phyloP scores from a whole-genome alignment of 768 basidiomycete species.

The Amanita jacksonii region DNA sequence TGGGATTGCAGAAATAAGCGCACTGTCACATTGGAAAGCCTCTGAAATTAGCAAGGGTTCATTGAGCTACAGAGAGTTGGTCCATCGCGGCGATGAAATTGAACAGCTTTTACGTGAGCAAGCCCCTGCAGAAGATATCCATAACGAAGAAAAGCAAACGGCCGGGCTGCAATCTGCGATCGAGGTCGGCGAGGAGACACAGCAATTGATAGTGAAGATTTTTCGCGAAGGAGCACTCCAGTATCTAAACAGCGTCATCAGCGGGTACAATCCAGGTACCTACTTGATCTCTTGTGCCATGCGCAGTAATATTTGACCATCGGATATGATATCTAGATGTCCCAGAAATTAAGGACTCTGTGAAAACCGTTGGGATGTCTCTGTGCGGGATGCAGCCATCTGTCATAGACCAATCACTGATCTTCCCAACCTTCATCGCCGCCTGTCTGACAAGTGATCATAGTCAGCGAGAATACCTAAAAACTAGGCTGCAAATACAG shows the following conservation, averaged over 20 bases:
- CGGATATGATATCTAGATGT: constrained; percentile 38
- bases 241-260: constrained; percentile 64
- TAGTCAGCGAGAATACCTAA: constrained; percentile 46
- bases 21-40: constrained; percentile 67
- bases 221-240: constrained; percentile 58
- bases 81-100: constrained; percentile 62
- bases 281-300: constrained; percentile 5
- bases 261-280: constrained; percentile 61
- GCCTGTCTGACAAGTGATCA: constrained; percentile 67
- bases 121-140: constrained; percentile 21
- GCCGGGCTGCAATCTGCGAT: constrained; percentile 20
- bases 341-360: constrained; percentile 54
- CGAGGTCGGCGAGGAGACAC: constrained; percentile 34
- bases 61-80: constrained; percentile 65
- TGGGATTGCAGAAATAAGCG: constrained; percentile 65
- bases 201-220: constrained; percentile 39
- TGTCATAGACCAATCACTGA: constrained; percentile 52
- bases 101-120: constrained; percentile 53
- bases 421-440: constrained; percentile 68
- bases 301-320: neutral
- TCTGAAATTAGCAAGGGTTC: constrained; percentile 53
- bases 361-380: constrained; percentile 43
- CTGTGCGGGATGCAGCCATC: constrained; percentile 47
- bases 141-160: constrained; percentile 23
- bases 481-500: constrained; percentile 41